phyloP scores from a whole-genome alignment of 768 basidiomycete species.

The Pisolithus albus region DNA sequence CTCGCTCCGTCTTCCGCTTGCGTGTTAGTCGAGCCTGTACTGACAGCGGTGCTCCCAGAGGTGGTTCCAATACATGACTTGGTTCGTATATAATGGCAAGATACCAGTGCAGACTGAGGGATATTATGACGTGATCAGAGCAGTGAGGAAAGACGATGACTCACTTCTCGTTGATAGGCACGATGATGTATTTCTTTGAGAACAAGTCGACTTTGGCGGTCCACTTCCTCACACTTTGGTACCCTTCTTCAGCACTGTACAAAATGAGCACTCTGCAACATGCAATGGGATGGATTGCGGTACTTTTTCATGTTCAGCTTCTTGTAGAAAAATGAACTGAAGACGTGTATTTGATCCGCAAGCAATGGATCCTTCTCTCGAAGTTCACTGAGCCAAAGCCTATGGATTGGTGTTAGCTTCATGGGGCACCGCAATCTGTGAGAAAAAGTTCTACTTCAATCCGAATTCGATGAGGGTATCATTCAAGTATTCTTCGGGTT shows the following conservation, averaged over 20 bases:
- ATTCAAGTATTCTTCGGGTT: constrained; percentile 83
- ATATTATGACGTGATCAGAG: constrained; percentile 4
- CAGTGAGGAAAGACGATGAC: constrained; percentile 14
- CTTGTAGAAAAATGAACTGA: constrained; percentile 98
- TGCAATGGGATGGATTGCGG: constrained; percentile 9
- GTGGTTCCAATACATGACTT: constrained; percentile 46
- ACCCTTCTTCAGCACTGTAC: constrained; percentile 53
- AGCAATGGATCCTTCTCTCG: constrained; percentile 49
- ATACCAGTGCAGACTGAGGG: constrained; percentile 87
- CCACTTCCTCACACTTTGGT: constrained; percentile 88
- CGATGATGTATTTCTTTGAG: constrained; percentile 83
- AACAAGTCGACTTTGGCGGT: constrained; percentile 86
- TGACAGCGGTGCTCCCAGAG: constrained; percentile 28
- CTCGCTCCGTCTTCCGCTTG: constrained; percentile 15
- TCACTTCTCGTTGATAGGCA: constrained; percentile 96
- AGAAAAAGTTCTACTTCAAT: constrained; percentile 58
- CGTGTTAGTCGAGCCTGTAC: constrained; percentile 14
- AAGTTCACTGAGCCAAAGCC: constrained; percentile 63
- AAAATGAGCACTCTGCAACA: constrained; percentile 10
- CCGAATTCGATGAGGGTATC: constrained; percentile 97
- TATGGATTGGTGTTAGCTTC: constrained; percentile 23
- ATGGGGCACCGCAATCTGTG: not conserved
- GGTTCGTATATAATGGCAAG: constrained; percentile 90
- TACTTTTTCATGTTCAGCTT: constrained; percentile 69
- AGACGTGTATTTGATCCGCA: constrained; percentile 75